Conservation (phyloP, 805 yeast species). For the Pichia manshurica region DNA sequence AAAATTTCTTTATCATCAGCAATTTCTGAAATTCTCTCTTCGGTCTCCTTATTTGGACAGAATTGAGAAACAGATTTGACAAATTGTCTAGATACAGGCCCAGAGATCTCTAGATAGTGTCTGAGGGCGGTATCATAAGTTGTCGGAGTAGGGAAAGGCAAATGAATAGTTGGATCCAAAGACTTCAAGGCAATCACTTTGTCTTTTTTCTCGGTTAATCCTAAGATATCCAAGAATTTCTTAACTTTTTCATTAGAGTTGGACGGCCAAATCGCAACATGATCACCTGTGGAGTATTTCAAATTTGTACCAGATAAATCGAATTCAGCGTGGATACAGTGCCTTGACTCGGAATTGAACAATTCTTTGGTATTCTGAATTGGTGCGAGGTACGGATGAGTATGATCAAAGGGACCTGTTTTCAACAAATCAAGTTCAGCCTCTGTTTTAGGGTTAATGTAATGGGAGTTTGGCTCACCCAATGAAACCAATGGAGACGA, state of each 20-base stretch:
- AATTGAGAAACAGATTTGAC: conserved; percentile 67
- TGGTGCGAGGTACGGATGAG: conserved; percentile 79
- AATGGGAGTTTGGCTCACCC: conserved; percentile 77
- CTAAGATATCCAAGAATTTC: conserved; percentile 60
- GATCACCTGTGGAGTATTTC: conserved; percentile 92
- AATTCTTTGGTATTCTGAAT: conserved; percentile 59
- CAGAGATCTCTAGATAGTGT: conserved; percentile 84
- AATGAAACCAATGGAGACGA: conserved; percentile 41
- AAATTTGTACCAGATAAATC: conserved; percentile 71
- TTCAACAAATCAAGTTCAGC: conserved; percentile 30
- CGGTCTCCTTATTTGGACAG: conserved; percentile 65
- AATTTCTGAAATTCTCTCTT: conserved; percentile 43
- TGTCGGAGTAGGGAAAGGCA: conserved; percentile 65
- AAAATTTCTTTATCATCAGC: conserved; percentile 66
- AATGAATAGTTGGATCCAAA: conserved; percentile 59
- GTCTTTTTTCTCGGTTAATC: conserved; percentile 46
- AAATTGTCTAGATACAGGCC: conserved; percentile 88
- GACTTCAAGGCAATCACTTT: conserved; percentile 59
- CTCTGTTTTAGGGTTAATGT: conserved; percentile 36
- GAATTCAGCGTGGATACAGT: conserved; percentile 86
- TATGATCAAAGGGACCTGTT: conserved; percentile 71
- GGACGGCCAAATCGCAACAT: conserved; percentile 91
- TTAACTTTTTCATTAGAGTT: conserved; percentile 72
- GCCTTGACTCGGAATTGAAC: conserved; percentile 55
- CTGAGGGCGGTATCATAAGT: conserved; percentile 84